phyloP scores from a whole-genome alignment of 2,329 filamentous ascomycete species.

The Diaporthe nobilis region DNA sequence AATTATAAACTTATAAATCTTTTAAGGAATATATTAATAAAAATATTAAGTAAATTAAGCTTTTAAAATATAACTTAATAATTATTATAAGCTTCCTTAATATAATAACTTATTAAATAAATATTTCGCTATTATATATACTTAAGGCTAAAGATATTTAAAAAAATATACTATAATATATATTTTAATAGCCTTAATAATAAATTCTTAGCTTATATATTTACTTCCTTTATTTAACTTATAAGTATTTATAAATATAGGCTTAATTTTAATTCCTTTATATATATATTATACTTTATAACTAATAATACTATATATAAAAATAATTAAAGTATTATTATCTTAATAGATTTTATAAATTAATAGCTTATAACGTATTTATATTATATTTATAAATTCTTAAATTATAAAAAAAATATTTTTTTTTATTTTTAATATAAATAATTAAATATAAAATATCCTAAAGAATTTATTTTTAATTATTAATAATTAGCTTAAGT shows the following conservation, averaged over 20 bases:
- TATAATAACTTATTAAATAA: not conserved
- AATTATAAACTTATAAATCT: too few species aligned
- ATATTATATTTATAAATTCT: not conserved
- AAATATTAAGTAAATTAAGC: too few species aligned
- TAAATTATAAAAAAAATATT: not conserved
- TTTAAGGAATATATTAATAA: too few species aligned
- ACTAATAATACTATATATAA: not conserved
- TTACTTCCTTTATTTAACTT: not conserved
- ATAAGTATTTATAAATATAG: not conserved
- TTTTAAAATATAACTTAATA: not conserved
- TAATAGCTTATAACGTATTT: not conserved
- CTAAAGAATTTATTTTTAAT: too few species aligned
- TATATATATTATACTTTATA: not conserved
- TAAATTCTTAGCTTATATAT: not conserved
- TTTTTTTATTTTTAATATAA: not conserved
- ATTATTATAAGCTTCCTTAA: not conserved
- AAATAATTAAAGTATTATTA: not conserved
- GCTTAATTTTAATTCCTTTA: not conserved
- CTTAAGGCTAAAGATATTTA: not conserved
- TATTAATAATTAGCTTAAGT: too few species aligned
- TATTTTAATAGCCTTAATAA: not conserved
- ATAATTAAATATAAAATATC: not conserved
- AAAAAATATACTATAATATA: not conserved
- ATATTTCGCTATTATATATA: not conserved
- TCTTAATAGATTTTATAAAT: not conserved